phyloP scores from a whole-genome alignment of 306 rosid genomes.

The Sphenostylis stenocarpa region DNA sequence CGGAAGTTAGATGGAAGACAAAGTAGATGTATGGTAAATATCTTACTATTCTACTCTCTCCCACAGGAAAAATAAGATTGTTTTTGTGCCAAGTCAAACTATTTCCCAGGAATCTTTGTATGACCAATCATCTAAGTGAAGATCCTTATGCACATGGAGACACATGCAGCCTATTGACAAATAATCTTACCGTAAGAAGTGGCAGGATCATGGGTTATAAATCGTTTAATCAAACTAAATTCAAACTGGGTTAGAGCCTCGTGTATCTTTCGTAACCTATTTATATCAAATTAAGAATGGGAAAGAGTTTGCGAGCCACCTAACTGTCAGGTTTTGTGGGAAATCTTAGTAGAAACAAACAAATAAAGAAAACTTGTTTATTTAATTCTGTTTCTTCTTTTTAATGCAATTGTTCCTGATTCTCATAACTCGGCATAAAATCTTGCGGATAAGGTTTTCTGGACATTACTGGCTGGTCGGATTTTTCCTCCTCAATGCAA shows the following conservation, averaged over 20 bases:
- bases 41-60: not conserved
- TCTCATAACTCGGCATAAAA: constrained; percentile 35
- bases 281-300: not conserved
- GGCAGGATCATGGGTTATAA: constrained; percentile 33
- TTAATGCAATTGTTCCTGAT: not conserved
- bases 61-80: not conserved
- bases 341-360: constrained; percentile 43
- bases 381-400: not conserved
- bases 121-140: constrained; percentile 11
- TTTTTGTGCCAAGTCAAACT: not conserved
- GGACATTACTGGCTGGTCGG: constrained; percentile 36
- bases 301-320: constrained; percentile 24
- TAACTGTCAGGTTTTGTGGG: constrained; percentile 31
- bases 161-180: constrained; percentile 41
- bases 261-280: not conserved
- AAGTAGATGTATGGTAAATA: not conserved
- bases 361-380: not conserved
- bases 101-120: not conserved
- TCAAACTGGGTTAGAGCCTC: constrained; percentile 14
- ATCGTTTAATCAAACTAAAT: constrained; percentile 32
- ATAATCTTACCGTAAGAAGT: constrained; percentile 32
- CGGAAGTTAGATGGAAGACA: not conserved
- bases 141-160: constrained; percentile 54
- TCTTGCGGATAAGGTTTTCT: constrained; percentile 41
- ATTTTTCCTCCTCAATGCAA: constrained; percentile 27